A percentile compares a stretch with the other conserved stretches of the same genome.
Evolutionary conservation across 768 basidiomycete species (phyloP).

Genomic region (Panaeolus cyanescens): DNA sequence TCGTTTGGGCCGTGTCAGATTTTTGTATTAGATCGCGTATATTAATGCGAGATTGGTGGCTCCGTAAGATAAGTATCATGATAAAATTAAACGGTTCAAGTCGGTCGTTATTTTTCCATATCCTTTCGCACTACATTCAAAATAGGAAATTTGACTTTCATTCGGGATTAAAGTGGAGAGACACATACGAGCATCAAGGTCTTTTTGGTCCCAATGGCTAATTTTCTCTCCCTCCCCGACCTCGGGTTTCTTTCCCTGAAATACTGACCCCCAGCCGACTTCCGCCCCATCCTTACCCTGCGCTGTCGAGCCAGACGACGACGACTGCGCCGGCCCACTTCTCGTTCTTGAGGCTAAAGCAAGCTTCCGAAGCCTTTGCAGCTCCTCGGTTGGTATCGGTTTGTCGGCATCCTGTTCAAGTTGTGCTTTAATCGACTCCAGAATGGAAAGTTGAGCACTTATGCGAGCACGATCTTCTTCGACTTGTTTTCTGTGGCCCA

Average conservation of each 20-base stretch:
- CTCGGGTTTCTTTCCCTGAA: slow-evolving; percentile 40
- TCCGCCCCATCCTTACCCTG: background rate
- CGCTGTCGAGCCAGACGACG: background rate
- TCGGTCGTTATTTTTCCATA: slow-evolving; percentile 4
- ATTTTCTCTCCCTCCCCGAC: slow-evolving; percentile 19
- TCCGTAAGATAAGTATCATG: too few relatives aligned
- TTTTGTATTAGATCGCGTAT: too few relatives aligned
- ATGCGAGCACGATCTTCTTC: slow-evolving; percentile 56
- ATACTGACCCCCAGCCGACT: slow-evolving; percentile 52
- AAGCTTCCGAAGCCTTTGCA: slow-evolving; percentile 55
- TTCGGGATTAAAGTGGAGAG: background rate
- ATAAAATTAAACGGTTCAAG: background rate
- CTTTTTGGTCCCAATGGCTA: slow-evolving; percentile 39
- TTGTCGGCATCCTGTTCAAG: slow-evolving; percentile 41
- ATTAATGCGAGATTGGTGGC: too few relatives aligned
- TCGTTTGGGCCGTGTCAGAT: too few relatives aligned
- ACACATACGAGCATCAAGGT: slow-evolving; percentile 39
- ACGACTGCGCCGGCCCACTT: background rate
- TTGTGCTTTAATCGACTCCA: slow-evolving; percentile 58
- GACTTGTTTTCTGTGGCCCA: slow-evolving; percentile 49
- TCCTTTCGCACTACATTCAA: slow-evolving; percentile 15
- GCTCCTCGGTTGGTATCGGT: slow-evolving; percentile 48
- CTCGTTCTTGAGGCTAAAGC: slow-evolving; percentile 32
- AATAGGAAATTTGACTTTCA: background rate
- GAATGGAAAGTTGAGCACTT: slow-evolving; percentile 61